Evolutionary conservation across 2,329 filamentous ascomycete species (phyloP), one percentile per base, ranked within the genome.

Genomic region (Helotiales sp.): DNA sequence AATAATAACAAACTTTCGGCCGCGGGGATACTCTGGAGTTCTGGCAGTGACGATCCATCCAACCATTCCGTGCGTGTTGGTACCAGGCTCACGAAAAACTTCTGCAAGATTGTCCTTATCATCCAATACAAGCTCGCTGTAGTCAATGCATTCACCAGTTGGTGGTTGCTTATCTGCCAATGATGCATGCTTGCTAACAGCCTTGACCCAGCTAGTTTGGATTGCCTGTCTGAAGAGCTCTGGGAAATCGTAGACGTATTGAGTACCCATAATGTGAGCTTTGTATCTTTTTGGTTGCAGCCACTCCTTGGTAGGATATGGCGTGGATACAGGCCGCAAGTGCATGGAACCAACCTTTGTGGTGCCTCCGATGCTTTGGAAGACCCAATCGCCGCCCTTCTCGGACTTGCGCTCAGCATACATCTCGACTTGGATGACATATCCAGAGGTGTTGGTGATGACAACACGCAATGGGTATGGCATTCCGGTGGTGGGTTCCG

Each of bases 201-300:
- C 89, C 79, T 90, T 90, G 77, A 84, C 82, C 96, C 96, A 99
- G 81, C 88, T 92, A 85, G 97, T 97, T 84, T 97, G 93, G 78
- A 97, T 93, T 52, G 96, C 93, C 82, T 98, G 96, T 77, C 96
- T 89, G 91, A 99, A 99, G 58, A 99, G 89, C 86, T 99, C 96
- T 32, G 96, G 96, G 91, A 99, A 99, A 81, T 99, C 96, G 80
- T 99, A 99, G 63, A 98, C 96, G 79, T 97, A 99, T 82, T 99
- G 96, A 30, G 96, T 99, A 71, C 96, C 96, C 94, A 99, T 97
- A 70, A 98, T 85, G 79, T 99, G 96, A 73, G 96, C 96, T 90
- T 97, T 97, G 89, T 99, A 98, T 75, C 96, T 90, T 89, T 98
- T 98, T 70, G 96, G 96, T 83, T 99, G 96, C 69, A 99, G 87